Evolutionary conservation across 2,329 filamentous ascomycete species (phyloP).

Genomic region (Exophiala phaeomuriformis): DNA sequence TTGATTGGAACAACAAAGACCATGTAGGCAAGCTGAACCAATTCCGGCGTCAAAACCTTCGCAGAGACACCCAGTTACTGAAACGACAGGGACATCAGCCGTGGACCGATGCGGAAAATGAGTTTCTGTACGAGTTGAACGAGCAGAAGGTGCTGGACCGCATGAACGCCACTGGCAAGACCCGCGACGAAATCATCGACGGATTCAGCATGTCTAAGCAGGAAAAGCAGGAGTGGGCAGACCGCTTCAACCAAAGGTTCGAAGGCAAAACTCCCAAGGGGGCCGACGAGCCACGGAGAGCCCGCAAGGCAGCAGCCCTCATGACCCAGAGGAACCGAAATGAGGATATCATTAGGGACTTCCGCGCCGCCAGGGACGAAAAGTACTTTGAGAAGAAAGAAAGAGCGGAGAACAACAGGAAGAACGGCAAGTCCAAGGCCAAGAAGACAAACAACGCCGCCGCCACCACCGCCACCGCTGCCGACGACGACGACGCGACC

Average conservation of each 20-base stretch:
- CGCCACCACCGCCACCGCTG: not conserved
- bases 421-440: not conserved
- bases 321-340: constrained; percentile 12
- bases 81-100: not conserved
- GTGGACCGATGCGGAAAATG: constrained; percentile 28
- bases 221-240: constrained; percentile 12
- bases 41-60: constrained; percentile 14
- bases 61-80: not conserved
- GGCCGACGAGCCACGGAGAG: not conserved
- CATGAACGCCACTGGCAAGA: not conserved
- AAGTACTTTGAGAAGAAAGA: constrained; percentile 3
- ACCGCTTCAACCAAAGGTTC: constrained; percentile 15
- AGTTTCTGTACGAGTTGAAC: constrained; percentile 11
- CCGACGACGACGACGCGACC: not conserved
- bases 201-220: not conserved
- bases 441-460: not conserved
- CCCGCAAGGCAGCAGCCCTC: constrained; percentile 6
- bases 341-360: constrained; percentile 4
- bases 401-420: not conserved
- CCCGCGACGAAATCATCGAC: constrained; percentile 1
- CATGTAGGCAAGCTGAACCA: constrained; percentile 16
- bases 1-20: constrained; percentile 17
- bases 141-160: constrained; percentile 3
- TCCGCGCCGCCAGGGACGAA: constrained; percentile 5
- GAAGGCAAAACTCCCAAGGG: constrained; percentile 2